phyloP scores from a whole-genome alignment of 352 stramenopile genomes.

The Aphanomyces stellatus region DNA sequence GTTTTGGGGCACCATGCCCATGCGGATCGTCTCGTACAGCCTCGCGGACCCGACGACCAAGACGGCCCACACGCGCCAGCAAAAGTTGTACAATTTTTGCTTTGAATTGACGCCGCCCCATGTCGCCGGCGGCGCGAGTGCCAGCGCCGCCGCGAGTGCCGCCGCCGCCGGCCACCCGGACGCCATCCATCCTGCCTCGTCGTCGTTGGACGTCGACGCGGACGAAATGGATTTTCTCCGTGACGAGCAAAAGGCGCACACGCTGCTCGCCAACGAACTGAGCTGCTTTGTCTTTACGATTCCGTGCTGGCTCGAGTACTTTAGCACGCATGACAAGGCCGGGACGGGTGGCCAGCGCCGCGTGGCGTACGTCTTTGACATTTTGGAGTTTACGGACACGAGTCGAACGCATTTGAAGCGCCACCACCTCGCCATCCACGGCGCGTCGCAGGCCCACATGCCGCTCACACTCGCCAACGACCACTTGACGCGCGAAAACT shows the following conservation, averaged over 20 bases:
- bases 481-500: neutral
- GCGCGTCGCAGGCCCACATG: neutral
- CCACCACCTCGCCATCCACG: constrained; percentile 9
- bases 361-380: constrained; percentile 37
- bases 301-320: constrained; percentile 49
- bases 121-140: neutral
- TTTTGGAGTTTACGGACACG: constrained; percentile 24
- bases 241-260: constrained; percentile 21
- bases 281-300: constrained; percentile 30
- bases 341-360: constrained; percentile 30
- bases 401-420: constrained; percentile 4
- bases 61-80: constrained; percentile 25
- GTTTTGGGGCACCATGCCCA: constrained; percentile 54
- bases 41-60: constrained; percentile 31
- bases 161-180: neutral
- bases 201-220: neutral
- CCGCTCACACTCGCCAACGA: constrained; percentile 5
- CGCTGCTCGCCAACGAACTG: constrained; percentile 27
- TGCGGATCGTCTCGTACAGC: constrained; percentile 47
- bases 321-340: constrained; percentile 25
- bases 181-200: constrained; percentile 16
- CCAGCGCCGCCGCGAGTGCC: constrained; percentile 16
- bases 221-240: constrained; percentile 3
- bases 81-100: constrained; percentile 52
- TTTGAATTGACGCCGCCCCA: constrained; percentile 35